These are phyloP conservation scores for Phialocephala sp. DNA, from an alignment of 2,329 filamentous ascomycete genomes.

Conservation along the genomic window DNA sequence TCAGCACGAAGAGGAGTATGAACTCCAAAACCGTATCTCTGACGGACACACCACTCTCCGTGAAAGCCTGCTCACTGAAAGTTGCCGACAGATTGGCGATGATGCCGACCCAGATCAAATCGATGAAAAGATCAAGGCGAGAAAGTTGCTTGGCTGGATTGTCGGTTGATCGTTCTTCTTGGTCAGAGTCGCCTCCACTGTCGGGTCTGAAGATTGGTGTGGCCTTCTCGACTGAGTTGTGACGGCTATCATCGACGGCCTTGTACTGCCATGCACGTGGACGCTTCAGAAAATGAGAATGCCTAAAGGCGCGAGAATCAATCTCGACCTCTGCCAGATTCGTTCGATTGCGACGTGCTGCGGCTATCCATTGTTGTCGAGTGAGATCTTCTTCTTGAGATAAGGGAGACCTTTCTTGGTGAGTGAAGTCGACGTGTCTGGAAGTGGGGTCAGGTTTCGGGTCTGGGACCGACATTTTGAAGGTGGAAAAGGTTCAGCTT, in stretches of 20 bases:
- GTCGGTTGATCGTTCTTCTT: slow-evolving; percentile 12
- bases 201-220: background rate
- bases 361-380: background rate
- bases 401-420: background rate
- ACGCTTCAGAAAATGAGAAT: slow-evolving; percentile 13
- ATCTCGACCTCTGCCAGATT: background rate
- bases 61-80: slow-evolving; percentile 25
- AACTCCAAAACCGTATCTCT: slow-evolving; percentile 23
- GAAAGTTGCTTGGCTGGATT: background rate
- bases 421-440: background rate
- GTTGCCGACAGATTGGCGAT: slow-evolving; percentile 28
- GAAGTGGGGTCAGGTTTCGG: background rate
- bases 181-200: background rate
- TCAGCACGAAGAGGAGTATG: slow-evolving; percentile 27
- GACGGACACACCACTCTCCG: slow-evolving; percentile 3
- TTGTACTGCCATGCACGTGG: slow-evolving; percentile 1
- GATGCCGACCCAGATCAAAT: slow-evolving; percentile 33
- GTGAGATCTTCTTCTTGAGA: background rate
- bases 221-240: too few species aligned
- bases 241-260: too few species aligned
- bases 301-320: slow-evolving; percentile 4
- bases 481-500: background rate
- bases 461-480: background rate
- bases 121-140: slow-evolving; percentile 12
- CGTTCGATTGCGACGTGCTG: background rate